phyloP scores from a whole-genome alignment of 1,139 yeast genomes.

The Geotrichum australiense region DNA sequence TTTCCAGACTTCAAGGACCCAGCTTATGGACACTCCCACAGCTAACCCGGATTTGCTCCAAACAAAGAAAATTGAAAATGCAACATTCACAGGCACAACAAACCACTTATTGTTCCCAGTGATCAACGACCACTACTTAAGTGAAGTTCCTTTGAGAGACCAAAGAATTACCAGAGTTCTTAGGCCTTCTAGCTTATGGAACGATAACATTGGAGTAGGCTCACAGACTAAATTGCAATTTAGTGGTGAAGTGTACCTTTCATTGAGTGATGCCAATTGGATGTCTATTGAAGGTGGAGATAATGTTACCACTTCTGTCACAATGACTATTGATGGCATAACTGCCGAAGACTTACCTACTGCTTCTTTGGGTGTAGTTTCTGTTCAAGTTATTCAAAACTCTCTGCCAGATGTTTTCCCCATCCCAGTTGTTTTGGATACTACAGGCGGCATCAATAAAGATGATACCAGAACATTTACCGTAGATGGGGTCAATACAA shows the following conservation, averaged over 20 bases:
- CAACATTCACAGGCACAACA: background rate
- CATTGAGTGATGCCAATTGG: slow-evolving; percentile 16
- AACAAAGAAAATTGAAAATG: background rate
- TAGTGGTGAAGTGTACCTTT: slow-evolving; percentile 13
- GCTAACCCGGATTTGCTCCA: background rate
- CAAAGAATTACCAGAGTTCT: background rate
- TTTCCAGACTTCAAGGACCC: slow-evolving; percentile 13
- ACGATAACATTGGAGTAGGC: background rate
- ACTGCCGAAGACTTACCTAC: slow-evolving; percentile 12
- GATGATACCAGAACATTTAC: slow-evolving; percentile 13
- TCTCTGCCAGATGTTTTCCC: slow-evolving; percentile 15
- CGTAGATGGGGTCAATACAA: slow-evolving; percentile 12
- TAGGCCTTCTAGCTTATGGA: slow-evolving; percentile 9
- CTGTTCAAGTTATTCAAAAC: slow-evolving; percentile 11
- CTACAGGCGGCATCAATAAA: slow-evolving; percentile 3
- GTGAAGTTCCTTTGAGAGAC: background rate
- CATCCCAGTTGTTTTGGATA: slow-evolving; percentile 6
- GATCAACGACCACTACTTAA: slow-evolving; percentile 11
- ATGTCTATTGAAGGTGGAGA: slow-evolving; percentile 8
- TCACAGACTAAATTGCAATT: slow-evolving; percentile 6
- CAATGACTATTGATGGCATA: slow-evolving; percentile 13
- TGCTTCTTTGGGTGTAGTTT: slow-evolving; percentile 11
- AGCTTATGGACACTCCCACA: slow-evolving; percentile 6
- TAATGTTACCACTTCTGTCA: slow-evolving; percentile 8
- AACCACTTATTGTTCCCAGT: slow-evolving; percentile 5